A percentile compares a stretch with the other conserved stretches of the same genome.
Conservation (phyloP, 148 eudicot species). For the Spergularia marina region DNA sequence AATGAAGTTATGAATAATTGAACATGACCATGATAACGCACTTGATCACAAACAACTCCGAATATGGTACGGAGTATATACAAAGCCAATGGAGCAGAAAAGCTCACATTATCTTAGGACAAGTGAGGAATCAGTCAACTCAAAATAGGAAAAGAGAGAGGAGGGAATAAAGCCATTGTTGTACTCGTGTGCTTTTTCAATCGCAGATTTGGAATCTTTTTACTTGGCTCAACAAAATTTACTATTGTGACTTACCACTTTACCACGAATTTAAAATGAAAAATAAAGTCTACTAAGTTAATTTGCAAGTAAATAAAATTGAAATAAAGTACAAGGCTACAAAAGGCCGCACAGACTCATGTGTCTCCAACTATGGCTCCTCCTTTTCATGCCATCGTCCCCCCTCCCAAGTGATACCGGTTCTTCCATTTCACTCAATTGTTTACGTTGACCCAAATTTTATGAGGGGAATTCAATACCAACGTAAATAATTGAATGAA, state of each 20-base stretch:
- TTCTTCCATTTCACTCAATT: no score
- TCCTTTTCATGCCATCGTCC: constrained; percentile 40
- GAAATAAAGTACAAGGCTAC: constrained; percentile 25
- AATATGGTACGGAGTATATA: no score
- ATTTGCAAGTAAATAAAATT: not conserved
- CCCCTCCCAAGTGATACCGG: no score
- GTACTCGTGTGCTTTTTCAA: constrained; percentile 10
- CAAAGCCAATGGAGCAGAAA: no score
- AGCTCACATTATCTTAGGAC: no score
- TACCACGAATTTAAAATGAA: not conserved
- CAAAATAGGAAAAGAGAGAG: constrained; percentile 1
- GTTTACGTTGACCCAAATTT: no score
- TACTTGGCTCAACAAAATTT: constrained; percentile 30
- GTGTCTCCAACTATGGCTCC: constrained; percentile 56
- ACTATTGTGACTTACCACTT: constrained; percentile 6
- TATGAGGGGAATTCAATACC: no score
- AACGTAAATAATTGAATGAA: no score
- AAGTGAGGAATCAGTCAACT: not conserved
- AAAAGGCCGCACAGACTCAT: constrained; percentile 40
- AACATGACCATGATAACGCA: no score
- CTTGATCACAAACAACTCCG: no score
- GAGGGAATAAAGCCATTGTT: constrained; percentile 5
- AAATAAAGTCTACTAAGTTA: not conserved
- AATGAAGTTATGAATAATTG: no score
- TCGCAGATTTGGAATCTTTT: constrained; percentile 25